Percentiles rank a stretch among this genome's conserved stretches.
phyloP scores from a whole-genome alignment of 1,139 yeast species.

The Yamadazyma dendronema region DNA sequence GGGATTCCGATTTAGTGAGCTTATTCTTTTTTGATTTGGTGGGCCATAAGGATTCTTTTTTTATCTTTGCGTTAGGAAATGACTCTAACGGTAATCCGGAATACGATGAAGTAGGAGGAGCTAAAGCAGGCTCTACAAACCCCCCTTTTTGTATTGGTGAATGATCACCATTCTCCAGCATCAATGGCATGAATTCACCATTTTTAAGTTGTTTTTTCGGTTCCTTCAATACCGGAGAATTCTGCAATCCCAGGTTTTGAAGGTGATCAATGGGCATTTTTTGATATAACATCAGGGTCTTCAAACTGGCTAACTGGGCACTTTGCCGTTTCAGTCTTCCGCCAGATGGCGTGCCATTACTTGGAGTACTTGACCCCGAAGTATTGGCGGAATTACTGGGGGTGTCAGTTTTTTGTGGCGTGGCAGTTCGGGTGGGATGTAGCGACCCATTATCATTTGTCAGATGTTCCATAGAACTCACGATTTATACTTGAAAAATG shows the following conservation, averaged over 20 bases:
- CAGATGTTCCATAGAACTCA: neutral
- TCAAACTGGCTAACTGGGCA: constrained; percentile 15
- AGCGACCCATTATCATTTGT: neutral
- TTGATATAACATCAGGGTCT: constrained; percentile 12
- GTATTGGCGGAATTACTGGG: neutral
- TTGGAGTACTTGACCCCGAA: neutral
- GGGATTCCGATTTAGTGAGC: neutral
- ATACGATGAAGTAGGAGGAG: constrained; percentile 49
- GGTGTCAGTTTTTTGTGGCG: neutral
- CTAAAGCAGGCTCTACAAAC: constrained; percentile 59
- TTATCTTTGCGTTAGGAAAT: constrained; percentile 54
- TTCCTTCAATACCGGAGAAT: constrained; percentile 10
- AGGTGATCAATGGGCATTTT: constrained; percentile 1
- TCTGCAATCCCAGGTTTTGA: constrained; percentile 4
- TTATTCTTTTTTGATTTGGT: constrained; percentile 16
- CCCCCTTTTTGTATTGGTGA: neutral
- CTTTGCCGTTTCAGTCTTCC: constrained; percentile 12
- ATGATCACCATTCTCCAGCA: neutral
- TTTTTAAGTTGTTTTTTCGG: neutral
- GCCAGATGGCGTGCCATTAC: constrained; percentile 1
- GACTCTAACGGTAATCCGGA: constrained; percentile 70
- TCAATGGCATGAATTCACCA: neutral
- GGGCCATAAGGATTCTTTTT: constrained; percentile 52
- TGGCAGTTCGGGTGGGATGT: neutral
- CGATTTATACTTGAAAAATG: neutral